These are phyloP conservation scores for Erodium texanum DNA, from an alignment of 441 rosid genomes.

Conservation along the genomic window DNA sequence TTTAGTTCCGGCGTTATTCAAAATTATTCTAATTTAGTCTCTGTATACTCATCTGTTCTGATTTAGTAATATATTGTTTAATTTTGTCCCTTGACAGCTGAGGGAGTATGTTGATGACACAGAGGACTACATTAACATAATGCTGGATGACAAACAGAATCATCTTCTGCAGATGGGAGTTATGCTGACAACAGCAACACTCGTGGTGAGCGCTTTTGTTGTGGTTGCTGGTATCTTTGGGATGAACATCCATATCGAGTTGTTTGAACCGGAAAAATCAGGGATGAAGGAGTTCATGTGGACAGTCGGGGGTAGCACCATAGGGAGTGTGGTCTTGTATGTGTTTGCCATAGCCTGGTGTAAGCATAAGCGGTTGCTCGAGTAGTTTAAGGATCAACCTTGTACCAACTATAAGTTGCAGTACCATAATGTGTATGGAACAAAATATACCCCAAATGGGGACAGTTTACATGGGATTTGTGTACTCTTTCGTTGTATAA, in stretches of 20 bases:
- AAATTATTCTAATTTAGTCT: too few species aligned
- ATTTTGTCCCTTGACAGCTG: constrained; percentile 31
- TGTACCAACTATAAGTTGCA: neutral
- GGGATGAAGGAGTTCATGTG: constrained; percentile 44
- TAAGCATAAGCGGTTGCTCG: constrained; percentile 62
- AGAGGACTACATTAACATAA: constrained; percentile 81
- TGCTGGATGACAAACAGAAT: constrained; percentile 85
- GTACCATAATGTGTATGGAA: too few species aligned
- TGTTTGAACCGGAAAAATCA: constrained; percentile 24
- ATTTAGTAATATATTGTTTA: neutral
- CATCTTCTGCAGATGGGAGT: constrained; percentile 81
- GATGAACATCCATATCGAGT: constrained; percentile 52
- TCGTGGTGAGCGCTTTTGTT: constrained; percentile 49
- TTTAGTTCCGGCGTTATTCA: too few species aligned
- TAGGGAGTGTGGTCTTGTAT: constrained; percentile 50
- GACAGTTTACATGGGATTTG: too few species aligned
- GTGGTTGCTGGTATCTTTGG: constrained; percentile 62
- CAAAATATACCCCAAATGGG: too few species aligned
- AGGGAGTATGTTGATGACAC: constrained; percentile 85
- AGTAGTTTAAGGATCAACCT: constrained; percentile 22
- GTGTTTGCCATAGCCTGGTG: constrained; percentile 75
- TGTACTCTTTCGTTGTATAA: too few species aligned
- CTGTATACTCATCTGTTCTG: too few species aligned
- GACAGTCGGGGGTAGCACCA: constrained; percentile 59
- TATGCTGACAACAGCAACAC: constrained; percentile 65